Conservation (phyloP, 2,329 filamentous ascomycete genomes). For the Lachnum nothofagi region DNA sequence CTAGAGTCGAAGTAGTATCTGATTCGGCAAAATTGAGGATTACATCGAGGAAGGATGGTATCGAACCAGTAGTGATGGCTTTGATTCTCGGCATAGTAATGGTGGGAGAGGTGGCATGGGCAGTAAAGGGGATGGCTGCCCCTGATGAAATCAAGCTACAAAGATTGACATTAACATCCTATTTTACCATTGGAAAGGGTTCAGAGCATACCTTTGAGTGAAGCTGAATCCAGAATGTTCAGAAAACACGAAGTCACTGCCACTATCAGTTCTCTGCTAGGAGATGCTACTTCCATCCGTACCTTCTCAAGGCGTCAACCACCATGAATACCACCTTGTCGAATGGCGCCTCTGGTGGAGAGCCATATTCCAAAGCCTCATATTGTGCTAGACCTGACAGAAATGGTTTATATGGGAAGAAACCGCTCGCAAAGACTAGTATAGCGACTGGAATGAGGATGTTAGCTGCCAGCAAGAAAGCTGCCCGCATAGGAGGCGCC, state of each 20-base stretch:
- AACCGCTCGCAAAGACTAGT: conserved; percentile 76
- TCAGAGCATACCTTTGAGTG: conserved; percentile 67
- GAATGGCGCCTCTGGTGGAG: conserved; percentile 65
- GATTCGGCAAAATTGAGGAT: conserved; percentile 95
- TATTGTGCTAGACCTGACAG: conserved; percentile 76
- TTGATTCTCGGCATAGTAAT: conserved; percentile 98
- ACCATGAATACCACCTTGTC: conserved; percentile 96
- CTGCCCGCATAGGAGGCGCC: conserved; percentile 19
- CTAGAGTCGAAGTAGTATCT: conserved; percentile 82
- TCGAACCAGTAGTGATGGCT: conserved; percentile 92
- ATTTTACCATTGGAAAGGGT: background rate
- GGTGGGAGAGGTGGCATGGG: conserved; percentile 91
- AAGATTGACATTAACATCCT: conserved; percentile 20
- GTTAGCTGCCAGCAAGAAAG: conserved; percentile 62
- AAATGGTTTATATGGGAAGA: conserved; percentile 97
- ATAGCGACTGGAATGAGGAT: conserved; percentile 70
- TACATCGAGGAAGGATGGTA: conserved; percentile 95
- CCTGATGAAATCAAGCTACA: conserved; percentile 75
- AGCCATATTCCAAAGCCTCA: conserved; percentile 49
- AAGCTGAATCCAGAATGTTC: conserved; percentile 75
- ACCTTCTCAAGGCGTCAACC: conserved; percentile 89
- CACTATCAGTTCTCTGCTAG: conserved; percentile 22
- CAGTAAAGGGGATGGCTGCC: conserved; percentile 84
- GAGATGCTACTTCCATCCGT: conserved; percentile 22
- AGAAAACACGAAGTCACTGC: conserved; percentile 87